Conservation (phyloP, 2,329 filamentous ascomycete genomes). For the Penicillium concentricum region DNA sequence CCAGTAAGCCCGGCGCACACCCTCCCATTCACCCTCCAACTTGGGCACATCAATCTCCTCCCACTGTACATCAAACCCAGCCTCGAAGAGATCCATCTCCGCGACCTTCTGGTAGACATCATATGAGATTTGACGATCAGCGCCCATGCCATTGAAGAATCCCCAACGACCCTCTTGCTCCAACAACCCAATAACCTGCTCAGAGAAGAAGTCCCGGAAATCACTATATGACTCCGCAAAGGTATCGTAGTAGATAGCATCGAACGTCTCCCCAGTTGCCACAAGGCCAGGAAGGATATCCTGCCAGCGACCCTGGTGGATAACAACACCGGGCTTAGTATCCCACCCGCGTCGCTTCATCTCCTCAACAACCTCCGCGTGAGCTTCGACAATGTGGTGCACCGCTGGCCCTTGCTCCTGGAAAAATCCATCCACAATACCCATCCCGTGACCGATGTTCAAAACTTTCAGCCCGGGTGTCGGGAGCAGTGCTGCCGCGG, state of each 20-base stretch:
- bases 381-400: constrained; percentile 86
- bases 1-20: constrained; percentile 87
- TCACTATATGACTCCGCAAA: constrained; percentile 92
- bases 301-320: constrained; percentile 78
- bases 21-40: constrained; percentile 79
- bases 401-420: constrained; percentile 63
- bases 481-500: constrained; percentile 66
- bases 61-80: constrained; percentile 88
- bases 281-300: constrained; percentile 70
- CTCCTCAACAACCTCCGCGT: constrained; percentile 70
- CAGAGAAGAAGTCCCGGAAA: constrained; percentile 81
- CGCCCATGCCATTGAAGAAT: constrained; percentile 76
- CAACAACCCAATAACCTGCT: constrained; percentile 78
- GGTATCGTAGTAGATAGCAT: constrained; percentile 95
- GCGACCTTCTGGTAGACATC: constrained; percentile 93
- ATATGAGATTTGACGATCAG: constrained; percentile 88
- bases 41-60: constrained; percentile 71
- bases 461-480: constrained; percentile 66
- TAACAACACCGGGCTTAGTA: constrained; percentile 57
- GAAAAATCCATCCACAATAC: constrained; percentile 78
- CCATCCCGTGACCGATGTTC: constrained; percentile 90
- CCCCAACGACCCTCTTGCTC: constrained; percentile 56
- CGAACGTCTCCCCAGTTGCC: constrained; percentile 67
- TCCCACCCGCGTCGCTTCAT: constrained; percentile 68
- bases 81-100: constrained; percentile 86